Evolutionary conservation across 805 yeast genomes (phyloP).

Genomic region (Ogataea zsoltii): DNA sequence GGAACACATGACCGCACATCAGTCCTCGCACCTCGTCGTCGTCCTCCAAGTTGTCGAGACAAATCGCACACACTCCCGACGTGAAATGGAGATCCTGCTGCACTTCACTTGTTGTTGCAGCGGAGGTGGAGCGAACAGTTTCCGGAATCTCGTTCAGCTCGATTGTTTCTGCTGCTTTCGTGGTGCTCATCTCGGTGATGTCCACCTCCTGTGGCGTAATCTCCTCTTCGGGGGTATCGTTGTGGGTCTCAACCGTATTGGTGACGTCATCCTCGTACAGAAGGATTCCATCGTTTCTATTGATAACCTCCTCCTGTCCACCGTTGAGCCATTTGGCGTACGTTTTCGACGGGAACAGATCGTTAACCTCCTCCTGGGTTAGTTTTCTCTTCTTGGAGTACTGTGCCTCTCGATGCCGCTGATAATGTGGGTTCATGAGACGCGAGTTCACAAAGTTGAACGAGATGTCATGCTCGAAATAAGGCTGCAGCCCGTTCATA

Average conservation of each 20-base stretch:
- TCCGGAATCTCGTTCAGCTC: constrained; percentile 11
- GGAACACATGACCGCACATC: constrained; percentile 83
- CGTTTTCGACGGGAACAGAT: constrained; percentile 56
- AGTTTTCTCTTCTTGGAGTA: constrained; percentile 49
- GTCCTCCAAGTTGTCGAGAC: constrained; percentile 65
- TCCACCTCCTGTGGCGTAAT: constrained; percentile 12
- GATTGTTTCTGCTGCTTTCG: constrained; percentile 5
- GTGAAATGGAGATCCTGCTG: constrained; percentile 46
- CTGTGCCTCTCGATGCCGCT: constrained; percentile 36
- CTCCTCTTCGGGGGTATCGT: not conserved
- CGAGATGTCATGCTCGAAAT: constrained; percentile 22
- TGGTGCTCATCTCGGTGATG: constrained; percentile 11
- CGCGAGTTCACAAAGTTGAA: constrained; percentile 11
- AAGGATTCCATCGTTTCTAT: constrained; percentile 40
- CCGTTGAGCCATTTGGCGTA: constrained; percentile 63
- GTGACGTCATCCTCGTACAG: constrained; percentile 39
- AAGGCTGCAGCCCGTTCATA: constrained; percentile 29
- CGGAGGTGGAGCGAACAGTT: constrained; percentile 2
- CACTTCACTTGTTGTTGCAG: constrained; percentile 9
- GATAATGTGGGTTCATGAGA: constrained; percentile 5
- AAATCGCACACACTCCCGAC: constrained; percentile 76
- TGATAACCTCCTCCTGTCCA: constrained; percentile 53
- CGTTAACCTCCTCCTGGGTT: constrained; percentile 58
- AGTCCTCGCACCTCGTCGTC: constrained; percentile 70
- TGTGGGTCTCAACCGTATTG: constrained; percentile 20